Conservation (phyloP, 805 yeast species). For the Hanseniaspora jakobsenii region DNA sequence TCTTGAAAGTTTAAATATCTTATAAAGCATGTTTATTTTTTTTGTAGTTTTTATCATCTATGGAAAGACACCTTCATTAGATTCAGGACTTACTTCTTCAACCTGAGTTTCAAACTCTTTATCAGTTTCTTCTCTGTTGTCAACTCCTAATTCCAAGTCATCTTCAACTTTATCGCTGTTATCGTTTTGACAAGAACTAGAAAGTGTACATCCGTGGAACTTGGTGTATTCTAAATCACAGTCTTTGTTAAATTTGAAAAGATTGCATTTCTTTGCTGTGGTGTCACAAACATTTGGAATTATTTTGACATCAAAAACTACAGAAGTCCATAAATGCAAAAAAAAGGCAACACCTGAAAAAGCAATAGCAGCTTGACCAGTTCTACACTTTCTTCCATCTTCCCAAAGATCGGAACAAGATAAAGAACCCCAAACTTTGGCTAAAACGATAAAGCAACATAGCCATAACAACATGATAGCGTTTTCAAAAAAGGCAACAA, state of each 20-base stretch:
- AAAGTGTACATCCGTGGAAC: constrained; percentile 1
- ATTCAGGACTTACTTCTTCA: too few relatives aligned
- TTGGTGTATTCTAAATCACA: neutral
- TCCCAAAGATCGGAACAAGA: constrained; percentile 22
- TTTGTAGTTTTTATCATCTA: too few relatives aligned
- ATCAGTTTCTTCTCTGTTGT: neutral
- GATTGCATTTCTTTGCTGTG: neutral
- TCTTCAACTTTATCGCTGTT: neutral
- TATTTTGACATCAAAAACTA: neutral
- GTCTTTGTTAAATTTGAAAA: constrained; percentile 1
- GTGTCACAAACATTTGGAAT: neutral
- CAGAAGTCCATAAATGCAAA: constrained; percentile 19
- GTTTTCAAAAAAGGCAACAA: constrained; percentile 22
- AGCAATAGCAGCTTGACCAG: constrained; percentile 27
- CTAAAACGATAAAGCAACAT: constrained; percentile 27
- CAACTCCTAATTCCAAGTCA: neutral
- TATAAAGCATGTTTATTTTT: too few relatives aligned
- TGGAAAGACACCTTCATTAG: too few relatives aligned
- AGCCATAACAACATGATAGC: constrained; percentile 26
- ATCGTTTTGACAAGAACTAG: neutral
- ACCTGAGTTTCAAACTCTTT: too few relatives aligned
- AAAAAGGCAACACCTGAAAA: constrained; percentile 26
- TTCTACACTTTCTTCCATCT: constrained; percentile 22
- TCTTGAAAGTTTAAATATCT: too few relatives aligned
- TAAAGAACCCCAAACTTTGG: constrained; percentile 25